Conservation (phyloP, 116 monocot species). For the Phalaenopsis hybrid region DNA sequence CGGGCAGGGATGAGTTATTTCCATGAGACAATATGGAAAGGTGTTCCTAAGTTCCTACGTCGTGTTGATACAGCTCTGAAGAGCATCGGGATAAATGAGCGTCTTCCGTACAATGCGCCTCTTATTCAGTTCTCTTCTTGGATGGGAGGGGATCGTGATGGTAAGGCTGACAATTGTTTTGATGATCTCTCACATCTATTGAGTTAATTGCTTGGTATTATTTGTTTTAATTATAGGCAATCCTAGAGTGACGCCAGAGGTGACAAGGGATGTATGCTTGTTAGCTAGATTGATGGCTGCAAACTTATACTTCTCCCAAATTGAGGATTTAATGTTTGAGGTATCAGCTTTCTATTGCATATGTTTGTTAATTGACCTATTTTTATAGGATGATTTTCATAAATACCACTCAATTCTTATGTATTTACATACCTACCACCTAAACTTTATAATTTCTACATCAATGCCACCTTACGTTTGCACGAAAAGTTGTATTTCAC, state of each 20-base stretch:
- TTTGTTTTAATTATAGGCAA: constrained; percentile 47
- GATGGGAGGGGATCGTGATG: constrained; percentile 99
- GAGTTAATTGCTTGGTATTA: not conserved
- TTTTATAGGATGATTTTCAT: not conserved
- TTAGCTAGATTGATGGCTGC: constrained; percentile 98
- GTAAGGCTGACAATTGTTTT: constrained; percentile 28
- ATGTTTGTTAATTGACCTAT: not conserved
- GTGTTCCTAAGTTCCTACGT: constrained; percentile 90
- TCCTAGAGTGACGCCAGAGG: constrained; percentile 97
- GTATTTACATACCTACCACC: too few species aligned
- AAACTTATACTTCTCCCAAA: constrained; percentile 88
- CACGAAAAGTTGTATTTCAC: too few species aligned
- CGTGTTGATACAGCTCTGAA: constrained; percentile 91
- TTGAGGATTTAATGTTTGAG: constrained; percentile 99
- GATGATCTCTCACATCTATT: not conserved
- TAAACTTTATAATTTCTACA: too few species aligned
- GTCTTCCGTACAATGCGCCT: constrained; percentile 96
- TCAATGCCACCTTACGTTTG: too few species aligned
- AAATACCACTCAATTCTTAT: not conserved
- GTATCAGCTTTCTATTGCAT: constrained; percentile 28
- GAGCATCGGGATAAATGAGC: constrained; percentile 89
- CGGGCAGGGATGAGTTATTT: constrained; percentile 98
- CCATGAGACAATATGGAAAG: constrained; percentile 99
- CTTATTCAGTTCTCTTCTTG: constrained; percentile 97
- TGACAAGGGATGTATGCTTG: constrained; percentile 96